Percentiles rank a stretch among this genome's conserved stretches.
Evolutionary conservation across 2,329 filamentous ascomycete genomes (phyloP).

Genomic region (Colletotrichum zoysiae): DNA sequence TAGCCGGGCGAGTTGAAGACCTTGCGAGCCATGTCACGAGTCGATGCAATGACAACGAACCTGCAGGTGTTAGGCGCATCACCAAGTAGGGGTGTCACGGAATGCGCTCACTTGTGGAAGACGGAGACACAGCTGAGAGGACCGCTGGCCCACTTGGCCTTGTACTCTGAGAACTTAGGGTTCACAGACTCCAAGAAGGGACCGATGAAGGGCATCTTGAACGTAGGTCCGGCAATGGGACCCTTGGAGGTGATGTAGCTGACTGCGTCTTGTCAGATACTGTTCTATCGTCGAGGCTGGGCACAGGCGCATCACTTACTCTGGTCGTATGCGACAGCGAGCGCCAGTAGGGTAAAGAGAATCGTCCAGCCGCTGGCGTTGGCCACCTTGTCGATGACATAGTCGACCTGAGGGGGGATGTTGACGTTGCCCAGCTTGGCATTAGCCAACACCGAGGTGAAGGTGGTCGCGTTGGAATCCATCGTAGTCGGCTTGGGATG

Average conservation of each 20-base stretch:
- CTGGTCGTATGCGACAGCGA: slow-evolving; percentile 89
- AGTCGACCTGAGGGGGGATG: slow-evolving; percentile 68
- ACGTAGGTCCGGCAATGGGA: slow-evolving; percentile 78
- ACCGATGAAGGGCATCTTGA: slow-evolving; percentile 91
- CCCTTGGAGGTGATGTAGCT: slow-evolving; percentile 82
- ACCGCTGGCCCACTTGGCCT: slow-evolving; percentile 91
- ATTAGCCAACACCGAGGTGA: slow-evolving; percentile 77
- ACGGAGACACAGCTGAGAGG: slow-evolving; percentile 96
- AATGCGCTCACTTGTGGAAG: slow-evolving; percentile 83
- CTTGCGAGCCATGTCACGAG: slow-evolving; percentile 94
- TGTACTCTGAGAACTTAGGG: slow-evolving; percentile 91
- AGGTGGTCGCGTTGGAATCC: slow-evolving; percentile 74
- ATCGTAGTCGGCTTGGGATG: slow-evolving; percentile 50
- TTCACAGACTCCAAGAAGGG: slow-evolving; percentile 93
- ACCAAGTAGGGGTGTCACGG: background rate
- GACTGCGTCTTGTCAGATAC: slow-evolving; percentile 62
- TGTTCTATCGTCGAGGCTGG: background rate
- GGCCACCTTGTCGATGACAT: slow-evolving; percentile 66
- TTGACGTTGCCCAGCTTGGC: slow-evolving; percentile 63
- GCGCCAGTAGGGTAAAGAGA: slow-evolving; percentile 75
- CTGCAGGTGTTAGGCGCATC: slow-evolving; percentile 58
- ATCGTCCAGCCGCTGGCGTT: slow-evolving; percentile 71
- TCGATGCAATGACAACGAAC: slow-evolving; percentile 97
- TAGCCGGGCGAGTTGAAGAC: slow-evolving; percentile 94
- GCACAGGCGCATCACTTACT: slow-evolving; percentile 66